Conservation (phyloP, 495 filamentous ascomycete genomes). For the Haplographium delicatum region DNA sequence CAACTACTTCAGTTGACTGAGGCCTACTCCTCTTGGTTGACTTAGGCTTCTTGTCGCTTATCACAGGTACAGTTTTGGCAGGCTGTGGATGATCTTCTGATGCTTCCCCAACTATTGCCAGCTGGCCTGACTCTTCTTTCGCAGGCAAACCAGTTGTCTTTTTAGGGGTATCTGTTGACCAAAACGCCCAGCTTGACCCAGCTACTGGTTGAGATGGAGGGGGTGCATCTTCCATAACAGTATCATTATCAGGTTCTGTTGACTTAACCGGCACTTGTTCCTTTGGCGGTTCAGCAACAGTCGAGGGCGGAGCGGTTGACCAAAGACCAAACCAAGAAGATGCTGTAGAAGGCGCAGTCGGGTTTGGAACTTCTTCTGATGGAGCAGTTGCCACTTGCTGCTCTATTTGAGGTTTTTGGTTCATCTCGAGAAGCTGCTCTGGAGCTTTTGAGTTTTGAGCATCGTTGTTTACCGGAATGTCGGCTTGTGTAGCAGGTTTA, state of each 20-base stretch:
- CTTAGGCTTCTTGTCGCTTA: constrained; percentile 29
- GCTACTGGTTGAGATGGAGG: constrained; percentile 20
- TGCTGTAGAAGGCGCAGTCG: constrained; percentile 16
- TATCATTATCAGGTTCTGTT: constrained; percentile 24
- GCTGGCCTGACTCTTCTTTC: constrained; percentile 52
- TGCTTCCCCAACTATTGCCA: constrained; percentile 62
- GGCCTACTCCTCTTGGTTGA: constrained; percentile 31
- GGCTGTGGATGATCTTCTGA: constrained; percentile 58
- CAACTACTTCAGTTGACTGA: constrained; percentile 29
- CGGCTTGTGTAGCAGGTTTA: constrained; percentile 22
- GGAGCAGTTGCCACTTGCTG: neutral
- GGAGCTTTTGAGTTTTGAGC: constrained; percentile 19
- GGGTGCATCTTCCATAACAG: constrained; percentile 25
- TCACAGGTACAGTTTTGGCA: constrained; percentile 49
- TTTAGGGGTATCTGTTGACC: constrained; percentile 56
- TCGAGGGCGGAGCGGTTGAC: constrained; percentile 27
- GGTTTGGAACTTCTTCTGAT: neutral
- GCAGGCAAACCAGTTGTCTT: constrained; percentile 14
- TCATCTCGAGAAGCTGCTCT: constrained; percentile 2
- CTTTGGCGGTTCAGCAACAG: constrained; percentile 3
- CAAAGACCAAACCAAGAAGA: constrained; percentile 51
- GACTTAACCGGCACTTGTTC: constrained; percentile 26
- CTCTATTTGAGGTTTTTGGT: neutral
- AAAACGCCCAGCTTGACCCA: constrained; percentile 25
- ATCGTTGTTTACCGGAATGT: constrained; percentile 22